These are phyloP conservation scores for Phytopythium ostracodes DNA, from an alignment of 352 stramenopile genomes.

Conservation along the genomic window DNA sequence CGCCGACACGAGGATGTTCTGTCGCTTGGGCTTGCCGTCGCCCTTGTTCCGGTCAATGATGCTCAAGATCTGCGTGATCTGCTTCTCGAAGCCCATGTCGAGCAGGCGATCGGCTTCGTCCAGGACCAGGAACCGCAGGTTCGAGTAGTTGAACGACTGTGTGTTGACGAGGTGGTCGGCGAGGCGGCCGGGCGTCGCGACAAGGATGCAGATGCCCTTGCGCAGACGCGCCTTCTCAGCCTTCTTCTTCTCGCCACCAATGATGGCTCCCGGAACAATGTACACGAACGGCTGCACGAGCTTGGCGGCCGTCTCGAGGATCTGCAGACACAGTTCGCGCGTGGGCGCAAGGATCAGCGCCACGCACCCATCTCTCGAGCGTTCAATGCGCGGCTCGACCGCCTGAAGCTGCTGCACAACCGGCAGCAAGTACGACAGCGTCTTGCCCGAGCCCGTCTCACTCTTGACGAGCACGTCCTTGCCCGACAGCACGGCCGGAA, in stretches of 20 bases:
- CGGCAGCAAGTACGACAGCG: conserved; percentile 94
- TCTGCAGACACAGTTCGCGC: conserved; percentile 94
- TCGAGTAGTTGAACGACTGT: conserved; percentile 85
- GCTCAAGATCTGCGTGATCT: conserved; percentile 97
- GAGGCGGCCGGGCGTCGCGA: conserved; percentile 96
- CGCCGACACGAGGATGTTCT: conserved; percentile 87
- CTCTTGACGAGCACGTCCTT: conserved; percentile 93
- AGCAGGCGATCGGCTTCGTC: conserved; percentile 99
- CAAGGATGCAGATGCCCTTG: conserved; percentile 95
- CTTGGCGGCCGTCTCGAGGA: conserved; percentile 93
- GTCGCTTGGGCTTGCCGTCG: conserved; percentile 65
- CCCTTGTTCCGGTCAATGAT: conserved; percentile 87
- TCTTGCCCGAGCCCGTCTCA: conserved; percentile 97
- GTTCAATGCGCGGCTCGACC: conserved; percentile 61
- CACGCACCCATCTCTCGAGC: conserved; percentile 76
- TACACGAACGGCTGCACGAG: conserved; percentile 93
- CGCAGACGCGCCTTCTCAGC: conserved; percentile 82
- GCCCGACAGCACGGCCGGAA: conserved; percentile 62
- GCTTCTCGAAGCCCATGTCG: conserved; percentile 99
- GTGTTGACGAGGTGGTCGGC: conserved; percentile 96
- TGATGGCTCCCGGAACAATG: conserved; percentile 85
- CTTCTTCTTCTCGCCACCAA: conserved; percentile 93
- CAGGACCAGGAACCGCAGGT: conserved; percentile 94
- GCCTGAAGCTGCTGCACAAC: conserved; percentile 90
- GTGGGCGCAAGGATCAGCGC: conserved; percentile 94